Base-by-base conservation (phyloP, 202 grass and related monocot species). In the Bolboschoenoplectus hybrid region DNA sequence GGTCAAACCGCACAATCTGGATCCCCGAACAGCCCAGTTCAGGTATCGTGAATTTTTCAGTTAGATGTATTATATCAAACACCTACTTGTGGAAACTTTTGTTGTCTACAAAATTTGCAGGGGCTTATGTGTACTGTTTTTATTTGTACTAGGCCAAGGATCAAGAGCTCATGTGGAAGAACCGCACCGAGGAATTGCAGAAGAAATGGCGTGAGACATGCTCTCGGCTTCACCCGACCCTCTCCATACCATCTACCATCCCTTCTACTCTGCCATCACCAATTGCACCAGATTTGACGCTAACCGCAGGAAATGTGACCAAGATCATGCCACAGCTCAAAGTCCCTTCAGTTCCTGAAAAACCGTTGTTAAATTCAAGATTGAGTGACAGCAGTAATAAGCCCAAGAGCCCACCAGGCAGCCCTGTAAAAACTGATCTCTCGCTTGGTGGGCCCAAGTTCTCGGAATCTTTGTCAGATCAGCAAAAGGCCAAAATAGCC, bases 371-470 rank as follows among this genome's bases (percentile, higher is more conserved):
- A 65, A 87, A 40, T 5, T 83, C 87, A 81, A 89, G 68, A 9
- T 76, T 84, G 6, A 0, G 17, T 40, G 84, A 91, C 67, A 89
- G 82, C 62, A 56, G 68, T 55, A 71, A 92, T 62, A 89, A 84
- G 74, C 84, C 49, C 45, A 93, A 86, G 81, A 89, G 85, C 45
- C 85, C 86, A 7, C 88, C 93, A 0, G 72, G 71, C 36, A 94
- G 90, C 89, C 92, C 86, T 3, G 97, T 99, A 88, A 99, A 94
- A 90, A 99, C 93, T 0, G 97, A 99, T 72, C 92, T 99, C 67
- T 89, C 80, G 62, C 93, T 99, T 52, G 89, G 97, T 69, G 74
- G 41, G 19, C 86, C 87, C 75, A 86, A 72, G 66, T 71, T 57
- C 3, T 40, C 34, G 0, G 88, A 92, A 10, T 84, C 75, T 13